These are phyloP conservation scores for Vanilla planifolia DNA, from an alignment of 106 monocot species.

Conservation along the genomic window DNA sequence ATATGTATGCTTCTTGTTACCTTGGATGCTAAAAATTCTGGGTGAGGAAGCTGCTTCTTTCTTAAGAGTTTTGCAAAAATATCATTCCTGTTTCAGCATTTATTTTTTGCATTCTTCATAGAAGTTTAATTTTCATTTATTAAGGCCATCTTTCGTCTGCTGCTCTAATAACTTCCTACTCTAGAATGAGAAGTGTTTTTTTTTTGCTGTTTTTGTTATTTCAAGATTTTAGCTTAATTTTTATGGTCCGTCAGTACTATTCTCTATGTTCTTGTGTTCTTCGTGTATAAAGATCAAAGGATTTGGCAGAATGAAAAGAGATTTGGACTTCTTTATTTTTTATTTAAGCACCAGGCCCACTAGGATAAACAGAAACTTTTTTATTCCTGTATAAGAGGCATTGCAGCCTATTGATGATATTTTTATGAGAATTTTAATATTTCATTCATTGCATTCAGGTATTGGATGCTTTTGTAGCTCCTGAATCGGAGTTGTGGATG, in stretches of 20 bases:
- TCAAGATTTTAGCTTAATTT: not conserved
- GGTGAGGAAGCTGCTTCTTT: not conserved
- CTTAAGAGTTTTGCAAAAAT: not conserved
- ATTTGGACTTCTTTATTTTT: not conserved
- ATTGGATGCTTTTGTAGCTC: slow-evolving; percentile 63
- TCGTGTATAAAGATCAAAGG: not conserved
- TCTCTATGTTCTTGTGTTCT: not conserved
- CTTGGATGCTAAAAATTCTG: not conserved
- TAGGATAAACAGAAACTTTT: no score
- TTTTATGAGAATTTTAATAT: slow-evolving; percentile 7
- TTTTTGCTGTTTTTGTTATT: not conserved
- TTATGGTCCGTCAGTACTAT: no score
- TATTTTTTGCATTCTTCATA: not conserved
- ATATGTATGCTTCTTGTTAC: slow-evolving; percentile 1
- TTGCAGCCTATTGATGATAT: not conserved
- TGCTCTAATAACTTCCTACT: not conserved
- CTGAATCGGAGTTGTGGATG: slow-evolving; percentile 63
- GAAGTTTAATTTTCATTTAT: not conserved
- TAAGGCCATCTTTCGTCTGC: not conserved
- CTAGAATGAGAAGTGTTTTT: not conserved
- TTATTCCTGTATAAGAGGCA: not conserved
- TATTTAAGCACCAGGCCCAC: no score
- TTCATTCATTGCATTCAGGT: slow-evolving; percentile 29
- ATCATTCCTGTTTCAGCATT: not conserved
- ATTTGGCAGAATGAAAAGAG: not conserved